phyloP scores from a whole-genome alignment of 371 early-diverging fungal species.

The Mucor racemosus region DNA sequence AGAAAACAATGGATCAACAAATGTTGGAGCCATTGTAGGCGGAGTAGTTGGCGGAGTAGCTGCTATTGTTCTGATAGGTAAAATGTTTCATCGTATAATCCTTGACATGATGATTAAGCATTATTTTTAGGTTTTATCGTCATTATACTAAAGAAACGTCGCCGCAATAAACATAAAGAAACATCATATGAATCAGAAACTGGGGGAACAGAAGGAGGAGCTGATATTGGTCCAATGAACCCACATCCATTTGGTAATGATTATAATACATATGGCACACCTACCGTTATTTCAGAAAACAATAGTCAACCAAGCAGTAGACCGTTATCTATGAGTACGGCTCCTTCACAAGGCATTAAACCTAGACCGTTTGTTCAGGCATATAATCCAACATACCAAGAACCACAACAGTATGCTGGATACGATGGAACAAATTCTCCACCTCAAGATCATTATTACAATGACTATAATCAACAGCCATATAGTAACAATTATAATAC shows the following conservation, averaged over 20 bases:
- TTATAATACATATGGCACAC: slow-evolving; percentile 20
- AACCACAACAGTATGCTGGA: not conserved
- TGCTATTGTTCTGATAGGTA: slow-evolving; percentile 24
- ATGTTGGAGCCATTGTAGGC: slow-evolving; percentile 29
- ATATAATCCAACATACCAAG: slow-evolving; percentile 15
- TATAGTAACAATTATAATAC: slow-evolving; percentile 5
- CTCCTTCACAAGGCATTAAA: slow-evolving; percentile 2
- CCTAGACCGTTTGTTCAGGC: slow-evolving; percentile 31
- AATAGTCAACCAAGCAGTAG: slow-evolving; percentile 11
- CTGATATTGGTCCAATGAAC: not conserved
- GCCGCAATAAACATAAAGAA: slow-evolving; percentile 6
- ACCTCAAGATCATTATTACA: slow-evolving; percentile 10
- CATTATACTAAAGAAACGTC: slow-evolving; percentile 14
- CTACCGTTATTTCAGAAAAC: slow-evolving; percentile 8
- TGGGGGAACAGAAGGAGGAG: not conserved
- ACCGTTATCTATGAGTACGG: slow-evolving; percentile 12
- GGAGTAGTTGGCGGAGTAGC: slow-evolving; percentile 32
- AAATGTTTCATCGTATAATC: not conserved
- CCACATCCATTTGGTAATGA: slow-evolving; percentile 13
- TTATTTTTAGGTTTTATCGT: slow-evolving; percentile 6
- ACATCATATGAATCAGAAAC: not conserved
- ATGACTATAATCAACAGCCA: slow-evolving; percentile 7
- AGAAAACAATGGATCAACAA: not conserved
- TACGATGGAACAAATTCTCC: not conserved
- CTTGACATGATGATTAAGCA: not conserved